Conservation (phyloP, 2,329 filamentous ascomycete genomes). For the Grosmannia penicillata region DNA sequence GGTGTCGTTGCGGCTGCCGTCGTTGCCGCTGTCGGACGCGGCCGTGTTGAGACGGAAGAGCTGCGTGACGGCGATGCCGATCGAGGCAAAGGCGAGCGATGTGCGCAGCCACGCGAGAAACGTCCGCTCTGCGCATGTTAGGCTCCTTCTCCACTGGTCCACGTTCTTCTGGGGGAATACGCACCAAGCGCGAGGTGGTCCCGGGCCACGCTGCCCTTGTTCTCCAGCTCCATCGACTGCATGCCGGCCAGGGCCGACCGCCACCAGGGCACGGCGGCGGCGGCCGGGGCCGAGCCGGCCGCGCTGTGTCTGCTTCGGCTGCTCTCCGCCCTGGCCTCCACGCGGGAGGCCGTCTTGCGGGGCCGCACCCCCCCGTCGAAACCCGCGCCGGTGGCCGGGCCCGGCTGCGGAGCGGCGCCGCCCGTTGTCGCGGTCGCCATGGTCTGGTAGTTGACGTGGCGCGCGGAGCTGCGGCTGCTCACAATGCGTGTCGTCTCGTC, state of each 20-base stretch:
- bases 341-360: too few relatives aligned
- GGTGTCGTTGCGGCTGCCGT: constrained; percentile 17
- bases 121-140: constrained; percentile 47
- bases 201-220: constrained; percentile 70
- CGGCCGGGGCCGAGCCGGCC: neutral
- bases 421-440: constrained; percentile 5
- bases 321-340: too few relatives aligned
- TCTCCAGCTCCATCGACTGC: constrained; percentile 60
- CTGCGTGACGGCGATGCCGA: constrained; percentile 72
- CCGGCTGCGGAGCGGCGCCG: neutral
- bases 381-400: too few relatives aligned
- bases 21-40: constrained; percentile 21
- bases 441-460: constrained; percentile 13
- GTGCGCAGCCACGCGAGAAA: constrained; percentile 79
- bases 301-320: neutral
- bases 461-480: constrained; percentile 6
- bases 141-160: neutral
- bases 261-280: constrained; percentile 25
- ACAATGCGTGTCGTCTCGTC: constrained; percentile 10
- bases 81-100: constrained; percentile 65
- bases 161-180: neutral
- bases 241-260: constrained; percentile 30
- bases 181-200: constrained; percentile 68
- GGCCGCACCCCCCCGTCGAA: neutral
- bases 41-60: constrained; percentile 70